Base-by-base conservation (phyloP, 192 early-diverging fungal genomes). In the Backusella liffmaniae region DNA sequence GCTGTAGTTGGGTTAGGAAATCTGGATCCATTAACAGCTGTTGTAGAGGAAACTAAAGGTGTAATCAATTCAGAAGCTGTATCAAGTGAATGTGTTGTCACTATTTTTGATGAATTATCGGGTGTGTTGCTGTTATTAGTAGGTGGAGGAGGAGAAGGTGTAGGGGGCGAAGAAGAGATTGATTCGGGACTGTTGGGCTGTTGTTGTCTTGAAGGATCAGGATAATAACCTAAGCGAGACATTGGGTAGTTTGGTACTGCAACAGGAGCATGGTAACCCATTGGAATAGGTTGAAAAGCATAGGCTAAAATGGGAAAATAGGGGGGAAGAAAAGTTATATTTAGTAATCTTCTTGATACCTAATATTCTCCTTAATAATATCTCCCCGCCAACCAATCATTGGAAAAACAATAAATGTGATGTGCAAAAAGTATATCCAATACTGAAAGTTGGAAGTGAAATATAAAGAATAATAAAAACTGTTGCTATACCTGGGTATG, bases 271-370 rank as follows among this genome's bases (percentile, higher is more conserved):
- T 39, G 59, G 39, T 74, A 74, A n/a, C 36, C 62, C 51, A 77
- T 39, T 59, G 76, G 76, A 69, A 77, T 77, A 44, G 70, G 68
- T 36, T 77, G 76, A 65, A 77, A 77, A n/a, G 69, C 67, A 72
- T 77, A 77, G 29, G 30, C 76, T 77, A 53, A 39, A 26, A 35
- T 34, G 30, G 29, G 56, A 35, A 62, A 53, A 73, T 62, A 73
- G 23, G 18, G 23, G 49, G 18, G 23, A 32, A 35, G 49, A 12
- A 26, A 51, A 26, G 51, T 35, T 73, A 35, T 73, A 59, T 49
- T 30, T 46, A 37, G 34, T 13, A 59, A 59, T 59, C 26, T 35
- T 35, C n/a, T 51, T 30, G 44, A 18, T 51, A 37, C 9, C 21
- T 29, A 42, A 35, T 23, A 36, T 62, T 51, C 73, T 73, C 73